Conservation (phyloP, 805 yeast genomes). For the Candida saitoana region DNA sequence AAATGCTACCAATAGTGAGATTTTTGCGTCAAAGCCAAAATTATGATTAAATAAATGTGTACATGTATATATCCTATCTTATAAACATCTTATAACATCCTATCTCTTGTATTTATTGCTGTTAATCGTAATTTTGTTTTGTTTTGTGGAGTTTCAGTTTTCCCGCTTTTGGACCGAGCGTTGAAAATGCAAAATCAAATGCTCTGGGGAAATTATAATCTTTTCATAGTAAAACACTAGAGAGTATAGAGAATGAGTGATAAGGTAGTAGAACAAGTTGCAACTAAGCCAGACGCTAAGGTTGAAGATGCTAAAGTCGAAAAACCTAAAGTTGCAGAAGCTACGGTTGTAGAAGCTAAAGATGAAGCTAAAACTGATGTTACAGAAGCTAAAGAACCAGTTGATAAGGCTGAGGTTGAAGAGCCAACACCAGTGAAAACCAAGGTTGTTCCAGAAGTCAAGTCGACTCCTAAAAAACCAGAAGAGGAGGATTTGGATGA, state of each 20-base stretch:
- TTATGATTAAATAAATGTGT: conserved; percentile 20
- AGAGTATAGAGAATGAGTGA: not conserved
- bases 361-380: conserved; percentile 5
- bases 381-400: conserved; percentile 5
- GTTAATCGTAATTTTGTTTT: no score
- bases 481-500: conserved; percentile 59
- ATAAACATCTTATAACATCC: not conserved
- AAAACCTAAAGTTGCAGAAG: conserved; percentile 4
- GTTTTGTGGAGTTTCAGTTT: not conserved
- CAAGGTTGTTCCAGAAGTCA: not conserved
- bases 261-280: not conserved
- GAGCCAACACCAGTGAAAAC: not conserved
- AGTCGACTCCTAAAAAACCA: not conserved
- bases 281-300: not conserved
- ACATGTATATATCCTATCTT: not conserved
- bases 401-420: not conserved
- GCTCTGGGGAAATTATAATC: conserved; percentile 5
- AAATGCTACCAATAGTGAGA: conserved; percentile 59
- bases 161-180: not conserved
- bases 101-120: not conserved
- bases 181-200: conserved; percentile 1
- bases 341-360: conserved; percentile 1
- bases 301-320: conserved; percentile 2
- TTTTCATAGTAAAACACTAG: not conserved
- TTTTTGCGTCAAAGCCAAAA: conserved; percentile 43